Percentiles rank a stretch among this genome's conserved stretches.
Conservation (phyloP, 306 rosid species). For the Betula pendula region DNA sequence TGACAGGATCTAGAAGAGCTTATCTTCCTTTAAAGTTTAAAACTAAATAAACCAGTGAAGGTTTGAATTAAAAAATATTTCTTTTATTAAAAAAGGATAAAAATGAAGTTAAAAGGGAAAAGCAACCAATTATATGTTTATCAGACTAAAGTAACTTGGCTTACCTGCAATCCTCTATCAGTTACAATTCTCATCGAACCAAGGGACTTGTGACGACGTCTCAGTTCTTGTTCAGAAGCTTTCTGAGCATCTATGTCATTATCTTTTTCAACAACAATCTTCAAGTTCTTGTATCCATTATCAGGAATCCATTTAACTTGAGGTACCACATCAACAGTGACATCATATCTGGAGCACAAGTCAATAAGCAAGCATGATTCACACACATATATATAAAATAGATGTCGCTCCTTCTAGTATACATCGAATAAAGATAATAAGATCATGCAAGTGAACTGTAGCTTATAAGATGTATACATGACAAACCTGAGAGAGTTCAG, state of each 20-base stretch:
- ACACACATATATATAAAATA: not conserved
- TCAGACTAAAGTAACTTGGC: slow-evolving; percentile 13
- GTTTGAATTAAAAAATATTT: not conserved
- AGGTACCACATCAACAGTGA: slow-evolving; percentile 83
- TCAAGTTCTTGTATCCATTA: slow-evolving; percentile 77
- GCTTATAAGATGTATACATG: slow-evolving; percentile 14
- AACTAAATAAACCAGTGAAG: slow-evolving; percentile 14
- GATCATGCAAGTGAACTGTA: slow-evolving; percentile 14
- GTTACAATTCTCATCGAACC: slow-evolving; percentile 71
- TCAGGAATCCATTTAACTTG: slow-evolving; percentile 84
- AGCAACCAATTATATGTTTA: not conserved
- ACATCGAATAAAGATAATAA: slow-evolving; percentile 14
- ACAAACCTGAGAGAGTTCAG: slow-evolving; percentile 67
- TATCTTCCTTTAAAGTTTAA: not conserved
- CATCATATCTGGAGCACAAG: slow-evolving; percentile 71
- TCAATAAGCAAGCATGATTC: slow-evolving; percentile 11
- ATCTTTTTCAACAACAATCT: slow-evolving; percentile 80
- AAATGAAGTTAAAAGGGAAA: not conserved
- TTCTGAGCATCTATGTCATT: slow-evolving; percentile 70
- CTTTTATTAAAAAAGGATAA: slow-evolving; percentile 9
- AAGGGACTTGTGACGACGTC: slow-evolving; percentile 70
- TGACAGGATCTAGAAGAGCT: slow-evolving; percentile 2
- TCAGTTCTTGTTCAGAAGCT: slow-evolving; percentile 68
- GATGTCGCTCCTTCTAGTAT: slow-evolving; percentile 17
- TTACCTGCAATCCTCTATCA: slow-evolving; percentile 90